These are phyloP conservation scores for Podaxis carcinomalis DNA, from an alignment of 768 basidiomycete species.

Conservation along the genomic window DNA sequence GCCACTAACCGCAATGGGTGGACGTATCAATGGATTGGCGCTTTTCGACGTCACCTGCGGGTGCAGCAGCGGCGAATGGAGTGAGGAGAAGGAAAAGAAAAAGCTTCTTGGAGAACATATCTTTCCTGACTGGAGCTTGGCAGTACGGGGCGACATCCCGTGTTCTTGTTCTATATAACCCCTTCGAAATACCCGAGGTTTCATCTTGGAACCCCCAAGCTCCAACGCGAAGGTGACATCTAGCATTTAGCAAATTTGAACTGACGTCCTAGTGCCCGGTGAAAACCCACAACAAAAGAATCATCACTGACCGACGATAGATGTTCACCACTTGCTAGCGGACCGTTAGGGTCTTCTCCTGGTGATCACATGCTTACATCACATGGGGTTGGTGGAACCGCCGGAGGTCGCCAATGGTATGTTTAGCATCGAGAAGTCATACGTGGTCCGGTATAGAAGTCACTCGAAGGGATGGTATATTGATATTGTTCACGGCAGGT, in stretches of 20 bases:
- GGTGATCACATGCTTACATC: slow-evolving; percentile 5
- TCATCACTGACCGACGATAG: not conserved
- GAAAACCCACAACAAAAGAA: not conserved
- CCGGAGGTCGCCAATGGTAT: not conserved
- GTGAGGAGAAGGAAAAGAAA: slow-evolving; percentile 24
- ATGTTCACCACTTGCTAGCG: not conserved
- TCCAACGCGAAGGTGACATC: not conserved
- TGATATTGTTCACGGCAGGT: not conserved
- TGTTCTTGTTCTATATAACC: not conserved
- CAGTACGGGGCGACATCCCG: not conserved
- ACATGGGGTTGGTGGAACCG: not conserved
- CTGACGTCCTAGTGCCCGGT: not conserved
- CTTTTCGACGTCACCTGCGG: slow-evolving; percentile 22
- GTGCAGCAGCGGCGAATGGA: slow-evolving; percentile 27
- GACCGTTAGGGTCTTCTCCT: not conserved
- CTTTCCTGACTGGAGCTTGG: not conserved
- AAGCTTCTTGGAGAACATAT: slow-evolving; percentile 23
- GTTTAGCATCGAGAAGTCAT: not conserved
- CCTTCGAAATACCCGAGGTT: slow-evolving; percentile 1
- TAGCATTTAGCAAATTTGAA: not conserved
- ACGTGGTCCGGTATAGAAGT: not conserved
- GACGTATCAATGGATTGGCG: slow-evolving; percentile 32
- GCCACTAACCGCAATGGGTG: slow-evolving; percentile 30
- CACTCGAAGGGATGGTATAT: not conserved
- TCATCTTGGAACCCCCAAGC: slow-evolving; percentile 2